A percentile compares a stretch with the other conserved stretches of the same genome.
These are phyloP conservation scores for Sphaerulina musiva DNA, from an alignment of 2,329 filamentous ascomycete genomes.

Conservation along the genomic window DNA sequence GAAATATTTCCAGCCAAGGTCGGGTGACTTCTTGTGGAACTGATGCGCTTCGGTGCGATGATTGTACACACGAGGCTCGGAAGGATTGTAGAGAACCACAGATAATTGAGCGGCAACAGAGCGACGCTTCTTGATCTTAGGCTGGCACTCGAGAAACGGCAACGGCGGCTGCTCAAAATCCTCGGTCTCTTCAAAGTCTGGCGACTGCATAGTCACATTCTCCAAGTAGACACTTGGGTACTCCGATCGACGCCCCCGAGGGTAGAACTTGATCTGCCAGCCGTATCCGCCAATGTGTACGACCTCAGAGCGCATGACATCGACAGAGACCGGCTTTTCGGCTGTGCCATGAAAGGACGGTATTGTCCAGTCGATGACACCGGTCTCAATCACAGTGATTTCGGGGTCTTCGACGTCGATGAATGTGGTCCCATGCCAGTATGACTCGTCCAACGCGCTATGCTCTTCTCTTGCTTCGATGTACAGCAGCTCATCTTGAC, in stretches of 20 bases:
- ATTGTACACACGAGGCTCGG: constrained; percentile 54
- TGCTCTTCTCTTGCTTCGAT: constrained; percentile 48
- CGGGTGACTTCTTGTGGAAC: constrained; percentile 52
- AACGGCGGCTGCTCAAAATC: constrained; percentile 27
- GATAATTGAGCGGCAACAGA: constrained; percentile 54
- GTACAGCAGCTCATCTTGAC: constrained; percentile 53
- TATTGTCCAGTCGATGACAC: constrained; percentile 54
- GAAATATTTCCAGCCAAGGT: constrained; percentile 60
- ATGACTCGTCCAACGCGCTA: constrained; percentile 52
- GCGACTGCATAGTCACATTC: constrained; percentile 45
- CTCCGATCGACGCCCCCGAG: constrained; percentile 53
- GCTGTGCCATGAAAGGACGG: constrained; percentile 55
- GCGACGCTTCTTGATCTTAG: constrained; percentile 35
- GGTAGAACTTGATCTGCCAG: constrained; percentile 62
- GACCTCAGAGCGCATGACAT: constrained; percentile 53
- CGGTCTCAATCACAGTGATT: constrained; percentile 47
- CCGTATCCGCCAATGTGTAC: constrained; percentile 54
- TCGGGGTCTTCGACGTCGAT: constrained; percentile 53
- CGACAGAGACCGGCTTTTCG: constrained; percentile 53
- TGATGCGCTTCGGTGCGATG: constrained; percentile 53
- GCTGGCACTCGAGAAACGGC: constrained; percentile 24
- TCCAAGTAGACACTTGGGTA: constrained; percentile 57
- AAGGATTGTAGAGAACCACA: constrained; percentile 57
- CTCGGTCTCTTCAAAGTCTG: constrained; percentile 22
- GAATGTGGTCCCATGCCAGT: constrained; percentile 55